Evolutionary conservation across 2,329 filamentous ascomycete genomes (phyloP).

Genomic region (Colletotrichum lentis): DNA sequence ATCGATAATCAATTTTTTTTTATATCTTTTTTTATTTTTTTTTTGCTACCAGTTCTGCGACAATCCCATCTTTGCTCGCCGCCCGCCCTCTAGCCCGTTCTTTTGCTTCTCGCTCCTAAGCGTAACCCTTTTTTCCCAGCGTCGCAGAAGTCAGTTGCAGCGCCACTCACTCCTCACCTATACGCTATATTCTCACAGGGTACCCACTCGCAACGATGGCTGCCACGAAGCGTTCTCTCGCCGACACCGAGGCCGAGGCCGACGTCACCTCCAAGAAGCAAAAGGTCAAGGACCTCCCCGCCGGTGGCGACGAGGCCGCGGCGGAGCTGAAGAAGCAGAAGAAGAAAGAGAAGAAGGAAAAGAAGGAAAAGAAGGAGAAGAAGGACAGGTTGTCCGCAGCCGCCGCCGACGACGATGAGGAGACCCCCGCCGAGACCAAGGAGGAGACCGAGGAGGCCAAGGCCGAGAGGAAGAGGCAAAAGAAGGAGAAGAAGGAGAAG

Average conservation of each 20-base stretch:
- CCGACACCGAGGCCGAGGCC: slow-evolving; percentile 47
- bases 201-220: slow-evolving; percentile 46
- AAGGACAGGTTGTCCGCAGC: slow-evolving; percentile 41
- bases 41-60: slow-evolving; percentile 1
- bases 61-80: not conserved
- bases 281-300: slow-evolving; percentile 47
- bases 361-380: slow-evolving; percentile 49
- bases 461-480: slow-evolving; percentile 43
- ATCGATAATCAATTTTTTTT: slow-evolving; percentile 35
- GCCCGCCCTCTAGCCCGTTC: slow-evolving; percentile 4
- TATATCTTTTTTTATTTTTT: not conserved
- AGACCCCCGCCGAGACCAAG: slow-evolving; percentile 40
- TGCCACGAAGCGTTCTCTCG: slow-evolving; percentile 52
- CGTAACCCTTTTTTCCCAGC: not conserved
- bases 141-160: slow-evolving; percentile 3
- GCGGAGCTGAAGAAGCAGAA: slow-evolving; percentile 51
- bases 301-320: slow-evolving; percentile 37
- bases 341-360: slow-evolving; percentile 51
- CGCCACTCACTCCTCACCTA: not conserved
- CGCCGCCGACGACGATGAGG: slow-evolving; percentile 38
- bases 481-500: slow-evolving; percentile 48
- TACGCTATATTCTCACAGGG: not conserved
- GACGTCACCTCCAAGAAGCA: slow-evolving; percentile 51
- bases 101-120: slow-evolving; percentile 3
- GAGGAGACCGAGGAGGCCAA: slow-evolving; percentile 47